phyloP scores from a whole-genome alignment of 2,329 filamentous ascomycete species.

The Paracorniculantispora psalliotae region DNA sequence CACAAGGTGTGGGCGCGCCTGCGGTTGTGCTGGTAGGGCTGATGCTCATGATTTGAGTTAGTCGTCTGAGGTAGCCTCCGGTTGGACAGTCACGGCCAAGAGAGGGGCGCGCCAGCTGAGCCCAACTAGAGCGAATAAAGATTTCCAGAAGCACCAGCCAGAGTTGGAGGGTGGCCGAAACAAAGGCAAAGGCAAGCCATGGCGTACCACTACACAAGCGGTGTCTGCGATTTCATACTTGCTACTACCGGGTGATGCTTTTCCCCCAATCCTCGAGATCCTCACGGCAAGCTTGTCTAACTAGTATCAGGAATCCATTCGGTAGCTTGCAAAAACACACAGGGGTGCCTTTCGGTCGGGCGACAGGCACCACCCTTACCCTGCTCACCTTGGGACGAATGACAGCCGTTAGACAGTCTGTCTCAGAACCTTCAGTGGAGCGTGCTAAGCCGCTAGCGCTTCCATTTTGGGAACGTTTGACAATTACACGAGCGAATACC shows the following conservation, averaged over 20 bases:
- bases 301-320: background rate
- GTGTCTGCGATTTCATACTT: background rate
- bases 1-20: conserved; percentile 3
- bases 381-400: conserved; percentile 13
- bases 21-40: conserved; percentile 13
- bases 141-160: background rate
- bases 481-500: background rate
- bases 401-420: conserved; percentile 3
- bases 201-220: background rate
- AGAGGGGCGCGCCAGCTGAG: background rate
- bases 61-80: conserved; percentile 10
- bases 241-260: no score
- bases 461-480: background rate
- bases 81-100: background rate
- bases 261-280: no score
- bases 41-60: background rate
- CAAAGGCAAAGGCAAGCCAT: background rate
- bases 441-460: conserved; percentile 1
- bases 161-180: background rate
- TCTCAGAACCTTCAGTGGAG: conserved; percentile 4
- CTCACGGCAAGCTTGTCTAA: background rate
- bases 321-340: background rate
- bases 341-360: background rate
- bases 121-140: background rate
- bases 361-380: background rate